Evolutionary conservation across 345 rosid species (phyloP).

Genomic region (Salix suchowensis): DNA sequence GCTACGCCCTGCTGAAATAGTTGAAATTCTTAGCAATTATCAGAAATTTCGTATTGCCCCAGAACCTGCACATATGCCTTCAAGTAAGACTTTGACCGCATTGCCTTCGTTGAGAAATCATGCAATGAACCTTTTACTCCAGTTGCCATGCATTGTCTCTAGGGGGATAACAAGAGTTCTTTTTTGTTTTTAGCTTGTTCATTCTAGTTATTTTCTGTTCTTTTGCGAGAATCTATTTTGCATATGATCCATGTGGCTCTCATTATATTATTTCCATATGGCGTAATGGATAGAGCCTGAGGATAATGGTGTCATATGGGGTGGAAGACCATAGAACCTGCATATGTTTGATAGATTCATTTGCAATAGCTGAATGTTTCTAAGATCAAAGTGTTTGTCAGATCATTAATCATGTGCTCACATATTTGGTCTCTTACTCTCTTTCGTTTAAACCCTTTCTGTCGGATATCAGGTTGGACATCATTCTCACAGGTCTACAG

Average conservation of each 20-base stretch:
- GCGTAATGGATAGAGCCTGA: not conserved
- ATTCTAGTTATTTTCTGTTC: not conserved
- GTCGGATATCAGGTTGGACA: not conserved
- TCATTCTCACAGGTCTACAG: not conserved
- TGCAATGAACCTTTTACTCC: not conserved
- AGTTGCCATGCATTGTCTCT: not conserved
- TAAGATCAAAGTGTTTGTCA: not conserved
- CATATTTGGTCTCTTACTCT: not conserved
- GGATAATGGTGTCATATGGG: not conserved
- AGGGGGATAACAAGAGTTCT: not conserved
- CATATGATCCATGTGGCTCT: not conserved
- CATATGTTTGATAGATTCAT: not conserved
- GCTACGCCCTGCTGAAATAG: conserved; percentile 93
- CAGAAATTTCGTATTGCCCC: conserved; percentile 57
- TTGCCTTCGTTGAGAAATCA: not conserved
- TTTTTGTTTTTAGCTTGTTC: not conserved
- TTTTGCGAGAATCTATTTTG: not conserved
- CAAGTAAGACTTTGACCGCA: conserved; percentile 43
- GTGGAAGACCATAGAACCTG: not conserved
- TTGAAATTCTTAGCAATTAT: conserved; percentile 75
- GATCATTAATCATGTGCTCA: not conserved
- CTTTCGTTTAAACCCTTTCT: not conserved
- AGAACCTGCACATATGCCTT: conserved; percentile 66
- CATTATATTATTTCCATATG: too few species aligned
- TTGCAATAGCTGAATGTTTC: not conserved